These are phyloP conservation scores for Lepraria neglecta DNA, from an alignment of 495 filamentous ascomycete species.

Conservation along the genomic window DNA sequence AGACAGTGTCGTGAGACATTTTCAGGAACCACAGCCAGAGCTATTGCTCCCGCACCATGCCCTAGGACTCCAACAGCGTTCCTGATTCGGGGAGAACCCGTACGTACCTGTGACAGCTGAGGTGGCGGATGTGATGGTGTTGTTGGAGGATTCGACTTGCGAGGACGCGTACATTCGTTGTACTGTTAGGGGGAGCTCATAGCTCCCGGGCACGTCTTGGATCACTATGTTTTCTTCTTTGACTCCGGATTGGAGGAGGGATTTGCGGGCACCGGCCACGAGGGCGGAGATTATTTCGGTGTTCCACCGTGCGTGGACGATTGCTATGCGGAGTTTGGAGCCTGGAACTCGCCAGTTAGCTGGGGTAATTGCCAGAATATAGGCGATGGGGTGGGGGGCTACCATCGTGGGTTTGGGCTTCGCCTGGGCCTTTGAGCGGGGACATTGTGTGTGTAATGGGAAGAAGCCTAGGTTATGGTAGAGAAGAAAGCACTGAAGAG, in stretches of 20 bases:
- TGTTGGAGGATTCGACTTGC: slow-evolving; percentile 64
- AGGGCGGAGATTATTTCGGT: slow-evolving; percentile 68
- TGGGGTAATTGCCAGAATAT: background rate
- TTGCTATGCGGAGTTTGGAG: slow-evolving; percentile 78
- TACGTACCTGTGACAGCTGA: slow-evolving; percentile 51
- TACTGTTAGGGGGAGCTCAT: slow-evolving; percentile 84
- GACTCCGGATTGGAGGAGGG: slow-evolving; percentile 65
- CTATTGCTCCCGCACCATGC: too few relatives aligned
- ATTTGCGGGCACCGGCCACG: slow-evolving; percentile 62
- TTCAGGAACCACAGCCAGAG: too few relatives aligned
- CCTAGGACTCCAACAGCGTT: too few relatives aligned
- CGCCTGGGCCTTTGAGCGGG: slow-evolving; percentile 55
- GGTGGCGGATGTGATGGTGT: slow-evolving; percentile 45
- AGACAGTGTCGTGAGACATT: too few relatives aligned
- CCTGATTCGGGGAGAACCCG: too few relatives aligned
- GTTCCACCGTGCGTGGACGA: slow-evolving; percentile 96
- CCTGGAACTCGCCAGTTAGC: slow-evolving; percentile 41
- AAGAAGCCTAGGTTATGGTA: too few relatives aligned
- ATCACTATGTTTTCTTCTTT: slow-evolving; percentile 78
- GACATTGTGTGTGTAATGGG: slow-evolving; percentile 19
- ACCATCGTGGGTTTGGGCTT: slow-evolving; percentile 47
- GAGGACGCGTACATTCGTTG: slow-evolving; percentile 81
- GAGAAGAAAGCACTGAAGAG: too few relatives aligned
- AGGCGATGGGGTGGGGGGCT: slow-evolving; percentile 9
- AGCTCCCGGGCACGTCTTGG: slow-evolving; percentile 86